Evolutionary conservation across 2,329 filamentous ascomycete species (phyloP), one percentile per base, ranked within the genome.

Genomic region (Fusarium setosum): DNA sequence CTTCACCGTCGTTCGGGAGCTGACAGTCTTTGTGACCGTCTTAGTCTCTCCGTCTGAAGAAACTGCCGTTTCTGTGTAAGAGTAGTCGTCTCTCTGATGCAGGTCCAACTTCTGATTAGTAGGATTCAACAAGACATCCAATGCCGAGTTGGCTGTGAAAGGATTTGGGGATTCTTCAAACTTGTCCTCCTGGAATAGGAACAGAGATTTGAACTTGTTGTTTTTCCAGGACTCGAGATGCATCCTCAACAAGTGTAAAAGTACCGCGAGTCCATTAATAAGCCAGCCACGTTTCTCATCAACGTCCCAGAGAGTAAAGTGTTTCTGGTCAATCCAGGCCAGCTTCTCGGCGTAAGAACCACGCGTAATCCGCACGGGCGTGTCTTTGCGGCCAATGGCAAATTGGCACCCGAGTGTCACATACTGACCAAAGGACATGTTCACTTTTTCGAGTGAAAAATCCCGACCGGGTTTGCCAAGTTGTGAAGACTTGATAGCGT

Each of bases 331-430:
- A 0, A 56, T 32, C 56, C 34, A 56, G 3, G n/a, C 8, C 1
- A 59, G 6, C 21, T 18, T 32, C 0, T 15, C 11, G 2, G n/a
- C 13, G 2, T 48, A 49, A 0, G 11, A 7, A 13, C 6, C 8
- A 4, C 18, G 21, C 2, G 34, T 26, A 1, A 31, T n/a, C 17
- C 37, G 24, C 0, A 37, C 3, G 6, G 15, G 41, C 0, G 2
- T 12, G 1, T 48, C 50, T 2, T 59, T 59, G 1, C 42, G 18
- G 4, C 56, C 56, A 0, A 59, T 9, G 1, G 21, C 21, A 5
- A 42, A 59, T 1, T 38, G 42, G 1, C 9, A 18, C 0, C 56
- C 34, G 5, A 50, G 41, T 0, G 51, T 48, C 0, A 56, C 13
- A 11, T 42, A 13, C 12, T 40, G 20, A 0, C 37, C 37, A 3